Evolutionary conservation across 129 eudicot genomes (phyloP), one percentile per base, ranked within the genome.

Genomic region (Escallonia rubra): DNA sequence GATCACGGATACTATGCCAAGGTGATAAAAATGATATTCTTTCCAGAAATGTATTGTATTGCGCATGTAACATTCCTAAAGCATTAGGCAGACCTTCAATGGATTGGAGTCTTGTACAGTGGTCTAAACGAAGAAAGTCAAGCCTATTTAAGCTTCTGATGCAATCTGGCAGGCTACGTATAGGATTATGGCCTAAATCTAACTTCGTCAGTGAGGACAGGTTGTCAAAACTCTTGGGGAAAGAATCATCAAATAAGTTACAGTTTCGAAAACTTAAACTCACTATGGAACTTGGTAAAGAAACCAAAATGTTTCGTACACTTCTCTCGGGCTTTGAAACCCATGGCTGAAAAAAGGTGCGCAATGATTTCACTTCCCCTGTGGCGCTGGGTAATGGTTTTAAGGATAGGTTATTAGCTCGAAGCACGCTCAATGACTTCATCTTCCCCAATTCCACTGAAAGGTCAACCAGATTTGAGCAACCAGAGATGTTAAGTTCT

Each of bases 241-340:
- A 70, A 38, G 67, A 70, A 39, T 47, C 50, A 10, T 40, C 10
- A 0, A 51, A 70, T 59, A 70, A 8, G 60, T 70, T 70, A 43
- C 43, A 59, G 43, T 49, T 41, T 12, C 9, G 42, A 23, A 70
- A 66, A 10, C 23, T 56, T 51, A 68, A 8, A 0, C 54, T 16
- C 46, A 68, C 73, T 45, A 68, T 16, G 10, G 73, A 43, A 43
- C 44, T 10, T 43, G 73, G 73, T 54, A 54, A 61, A 61, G 65
- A 39, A 50, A 6, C 54, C 54, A 10, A 50, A 50, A 50, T 7
- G 11, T 6, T 8, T 8, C 11, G 12, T 3, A 50, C 4, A 50
- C 54, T 50, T 8, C 11, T 50, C 54, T n/a, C 8, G 3, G 54
- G 54, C 3, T 50, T 50, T 50, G 54, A 50, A 2, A 50, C 12